A percentile compares a stretch with the other conserved stretches of the same genome.
Evolutionary conservation across 2,329 filamentous ascomycete species (phyloP).

Genomic region (Chalara sp.): DNA sequence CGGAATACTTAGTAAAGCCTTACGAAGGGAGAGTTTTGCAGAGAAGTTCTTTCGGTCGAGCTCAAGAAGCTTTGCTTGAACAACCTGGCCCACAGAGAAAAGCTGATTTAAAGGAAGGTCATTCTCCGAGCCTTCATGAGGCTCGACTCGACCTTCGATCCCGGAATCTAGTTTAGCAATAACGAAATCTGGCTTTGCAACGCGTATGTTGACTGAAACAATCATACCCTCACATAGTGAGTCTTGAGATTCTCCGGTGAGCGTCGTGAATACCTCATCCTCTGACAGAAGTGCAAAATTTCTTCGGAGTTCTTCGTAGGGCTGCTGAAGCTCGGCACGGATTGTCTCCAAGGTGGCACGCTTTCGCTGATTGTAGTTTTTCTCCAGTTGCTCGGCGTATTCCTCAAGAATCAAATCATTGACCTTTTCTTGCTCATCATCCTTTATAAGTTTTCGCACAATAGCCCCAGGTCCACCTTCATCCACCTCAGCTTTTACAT

Average conservation of each 20-base stretch:
- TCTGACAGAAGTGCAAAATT: constrained; percentile 64
- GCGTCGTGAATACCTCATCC: constrained; percentile 89
- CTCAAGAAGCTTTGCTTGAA: constrained; percentile 80
- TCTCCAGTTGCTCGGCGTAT: constrained; percentile 91
- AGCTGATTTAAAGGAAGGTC: constrained; percentile 64
- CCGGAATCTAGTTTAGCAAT: constrained; percentile 92
- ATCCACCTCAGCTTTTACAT: constrained; percentile 89
- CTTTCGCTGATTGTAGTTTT: constrained; percentile 89
- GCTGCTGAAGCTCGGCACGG: constrained; percentile 82
- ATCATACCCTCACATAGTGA: constrained; percentile 87
- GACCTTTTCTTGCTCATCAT: constrained; percentile 89
- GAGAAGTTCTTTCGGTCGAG: constrained; percentile 82
- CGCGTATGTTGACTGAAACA: constrained; percentile 78
- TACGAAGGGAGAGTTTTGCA: constrained; percentile 77
- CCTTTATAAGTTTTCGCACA: constrained; percentile 89
- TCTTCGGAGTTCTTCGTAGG: constrained; percentile 89
- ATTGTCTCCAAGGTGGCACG: constrained; percentile 95
- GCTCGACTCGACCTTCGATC: constrained; percentile 80
- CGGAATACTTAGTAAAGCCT: constrained; percentile 70
- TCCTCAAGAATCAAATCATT: constrained; percentile 95
- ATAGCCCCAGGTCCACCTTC: constrained; percentile 87
- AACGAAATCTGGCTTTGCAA: constrained; percentile 87
- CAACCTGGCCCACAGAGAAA: constrained; percentile 73
- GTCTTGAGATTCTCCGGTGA: constrained; percentile 86
- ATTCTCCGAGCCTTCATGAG: constrained; percentile 67